Evolutionary conservation across 148 eudicot species (phyloP).

Genomic region (Chenopodium suecicum): DNA sequence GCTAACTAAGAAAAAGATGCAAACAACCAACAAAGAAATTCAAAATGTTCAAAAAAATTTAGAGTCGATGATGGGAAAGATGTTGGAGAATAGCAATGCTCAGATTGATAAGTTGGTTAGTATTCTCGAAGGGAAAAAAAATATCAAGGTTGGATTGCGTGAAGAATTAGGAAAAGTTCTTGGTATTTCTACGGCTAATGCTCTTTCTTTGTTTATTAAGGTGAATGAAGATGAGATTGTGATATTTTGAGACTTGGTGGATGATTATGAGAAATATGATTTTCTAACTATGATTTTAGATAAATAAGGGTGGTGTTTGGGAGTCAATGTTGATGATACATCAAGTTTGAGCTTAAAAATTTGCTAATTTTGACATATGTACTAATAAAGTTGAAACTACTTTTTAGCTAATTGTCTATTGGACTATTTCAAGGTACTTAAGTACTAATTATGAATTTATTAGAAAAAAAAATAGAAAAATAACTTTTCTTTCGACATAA

Average conservation of each 20-base stretch:
- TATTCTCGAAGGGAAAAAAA: slow-evolving; percentile 8
- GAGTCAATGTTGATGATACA: too few relatives aligned
- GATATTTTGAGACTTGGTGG: slow-evolving; percentile 7
- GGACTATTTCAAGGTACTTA: too few relatives aligned
- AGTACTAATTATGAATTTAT: too few relatives aligned
- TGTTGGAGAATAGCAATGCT: neutral
- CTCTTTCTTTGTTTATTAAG: neutral
- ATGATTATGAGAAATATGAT: slow-evolving; percentile 14
- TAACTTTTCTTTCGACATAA: too few relatives aligned
- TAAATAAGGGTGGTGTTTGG: too few relatives aligned
- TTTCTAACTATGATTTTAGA: neutral
- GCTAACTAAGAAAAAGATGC: neutral
- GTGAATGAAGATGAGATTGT: slow-evolving; percentile 8
- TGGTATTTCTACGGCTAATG: neutral
- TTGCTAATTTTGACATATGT: too few relatives aligned
- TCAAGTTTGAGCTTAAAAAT: too few relatives aligned
- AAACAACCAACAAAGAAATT: neutral
- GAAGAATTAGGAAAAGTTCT: slow-evolving; percentile 12
- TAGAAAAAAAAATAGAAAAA: too few relatives aligned
- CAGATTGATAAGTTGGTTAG: neutral
- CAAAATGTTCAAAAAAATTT: neutral
- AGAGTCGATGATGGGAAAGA: neutral
- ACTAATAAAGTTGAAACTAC: too few relatives aligned
- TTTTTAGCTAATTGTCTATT: too few relatives aligned
- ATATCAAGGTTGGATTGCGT: slow-evolving; percentile 7